Base-by-base conservation (phyloP, 768 basidiomycete genomes). In the Mycena venus region DNA sequence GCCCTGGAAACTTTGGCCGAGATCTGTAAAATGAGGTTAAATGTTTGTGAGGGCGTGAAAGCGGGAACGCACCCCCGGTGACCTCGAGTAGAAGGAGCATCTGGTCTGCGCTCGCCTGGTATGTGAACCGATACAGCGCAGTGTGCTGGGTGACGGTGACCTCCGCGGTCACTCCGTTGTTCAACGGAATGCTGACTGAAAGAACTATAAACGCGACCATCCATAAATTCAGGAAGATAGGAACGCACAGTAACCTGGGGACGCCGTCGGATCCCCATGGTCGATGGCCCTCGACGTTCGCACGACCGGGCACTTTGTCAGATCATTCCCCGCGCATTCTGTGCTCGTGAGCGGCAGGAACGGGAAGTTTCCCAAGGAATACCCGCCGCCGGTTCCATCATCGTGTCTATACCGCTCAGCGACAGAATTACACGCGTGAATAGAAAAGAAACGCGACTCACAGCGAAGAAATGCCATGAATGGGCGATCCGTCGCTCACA, bases 61-160 rank as follows among this genome's bases (percentile, higher is more conserved):
- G 29, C 1, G 21, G n/a, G 5, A 5, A 60, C 70, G 53, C 27
- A 72, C 75, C 70, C 8, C 31, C 12, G 12, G 75, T 75, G 5
- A 31, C 61, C 14, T 75, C 75, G 55, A 75, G 60, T 19, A 75
- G 27, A 4, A 75, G 34, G n/a, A 72, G 60, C 32, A 66, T 84
- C 15, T 85, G 84, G 42, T 83, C 83, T 11, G 78, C 82, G 27
- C 82, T 83, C 31, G 77, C 71, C 8, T 84, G 85, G 78, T 87
- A 88, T 2, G 87, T 86, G 76, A 87, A 88, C 0, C 86, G 83
- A 68, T 88, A 85, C 53, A 87, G 78, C 6, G 84, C 85, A 9
- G 84, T 83, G 55, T 86, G 86, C 59, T 87, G 83, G 3, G 86
- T 87, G 8, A 85, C 84, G 14, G 87, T 87, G 4, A 86, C 85